Base-by-base conservation (phyloP, 495 filamentous ascomycete species). In the Xylaria flabelliformis region DNA sequence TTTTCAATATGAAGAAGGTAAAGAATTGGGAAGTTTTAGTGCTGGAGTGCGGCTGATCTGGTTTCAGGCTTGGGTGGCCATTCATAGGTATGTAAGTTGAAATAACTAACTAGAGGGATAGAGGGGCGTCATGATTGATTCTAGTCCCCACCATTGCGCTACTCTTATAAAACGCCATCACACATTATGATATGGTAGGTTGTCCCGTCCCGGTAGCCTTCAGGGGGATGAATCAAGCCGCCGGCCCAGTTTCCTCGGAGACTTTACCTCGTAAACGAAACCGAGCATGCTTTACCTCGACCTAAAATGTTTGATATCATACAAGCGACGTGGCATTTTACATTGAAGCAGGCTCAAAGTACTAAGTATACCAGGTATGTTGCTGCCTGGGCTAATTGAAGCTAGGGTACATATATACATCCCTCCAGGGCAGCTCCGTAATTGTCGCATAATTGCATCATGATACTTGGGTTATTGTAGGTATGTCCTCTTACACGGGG, bases 221-320 rank as follows among this genome's bases (percentile, higher is more conserved):
- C 39, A 64, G 61, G 61, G 61, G 39, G 9, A 17, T 44, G 61
- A 44, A 64, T 64, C 58, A 64, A 44, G 36, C 61, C 59, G 59
- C 59, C 61, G 61, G 39, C 10, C 59, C 26, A 44, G 21, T 17
- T 44, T 44, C 61, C 36, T 64, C 61, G 61, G 61, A 64, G 61
- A 64, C 61, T 64, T 64, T 64, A 29, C 26, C 29, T 21, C 6
- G 26, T 17, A 32, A 58, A 58, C 53, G 29, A 58, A 58, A 15
- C 26, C 53, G 53, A 58, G 46, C 1, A 50, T 50, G 46, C 46
- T 50, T 29, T n/a, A 19, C 46, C 17, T 50, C 12, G 39, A 42
- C 39, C 39, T 39, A 39, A 39, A 50, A 21, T 19, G n/a, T 50
- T 19, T 50, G 46, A 50, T 12, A 42, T 42, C 12, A 2, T 42